Evolutionary conservation across 352 stramenopile species (phyloP).

Genomic region (Phytophthora vignae): DNA sequence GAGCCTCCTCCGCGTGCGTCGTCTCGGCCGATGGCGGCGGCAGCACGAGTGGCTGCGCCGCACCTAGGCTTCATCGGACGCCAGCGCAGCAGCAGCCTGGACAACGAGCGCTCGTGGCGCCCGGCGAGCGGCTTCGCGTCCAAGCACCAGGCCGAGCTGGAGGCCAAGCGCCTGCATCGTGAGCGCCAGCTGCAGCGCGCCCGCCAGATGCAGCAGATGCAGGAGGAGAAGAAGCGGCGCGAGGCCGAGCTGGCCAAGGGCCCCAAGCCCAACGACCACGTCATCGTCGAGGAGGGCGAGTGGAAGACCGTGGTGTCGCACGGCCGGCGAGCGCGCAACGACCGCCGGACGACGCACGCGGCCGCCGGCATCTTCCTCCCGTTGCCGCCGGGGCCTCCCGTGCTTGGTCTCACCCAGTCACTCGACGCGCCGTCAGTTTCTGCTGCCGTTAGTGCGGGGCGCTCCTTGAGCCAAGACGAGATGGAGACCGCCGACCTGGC

Average conservation of each 20-base stretch:
- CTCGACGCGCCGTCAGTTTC: conserved; percentile 15
- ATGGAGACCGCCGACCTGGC: conserved; percentile 28
- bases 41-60: conserved; percentile 1
- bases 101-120: conserved; percentile 42
- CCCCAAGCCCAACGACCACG: conserved; percentile 32
- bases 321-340: conserved; percentile 29
- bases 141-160: conserved; percentile 42
- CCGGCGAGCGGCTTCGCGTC: conserved; percentile 47
- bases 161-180: conserved; percentile 36
- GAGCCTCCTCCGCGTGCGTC: conserved; percentile 16
- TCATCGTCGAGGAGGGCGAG: conserved; percentile 37
- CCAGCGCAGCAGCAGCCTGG: conserved; percentile 40
- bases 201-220: conserved; percentile 30
- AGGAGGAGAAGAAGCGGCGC: conserved; percentile 31
- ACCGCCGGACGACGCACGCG: conserved; percentile 14
- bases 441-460: conserved; percentile 20
- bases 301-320: conserved; percentile 53
- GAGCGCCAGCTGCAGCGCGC: conserved; percentile 34
- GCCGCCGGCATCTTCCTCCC: conserved; percentile 16
- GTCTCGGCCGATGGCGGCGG: conserved; percentile 20
- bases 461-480: conserved; percentile 43
- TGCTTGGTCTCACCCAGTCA: conserved; percentile 12
- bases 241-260: conserved; percentile 29
- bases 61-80: conserved; percentile 1
- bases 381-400: conserved; percentile 7